A percentile compares a stretch with the other conserved stretches of the same genome.
These are phyloP conservation scores for Danielia reshetovae DNA, from an alignment of 805 yeast genomes.

Conservation along the genomic window DNA sequence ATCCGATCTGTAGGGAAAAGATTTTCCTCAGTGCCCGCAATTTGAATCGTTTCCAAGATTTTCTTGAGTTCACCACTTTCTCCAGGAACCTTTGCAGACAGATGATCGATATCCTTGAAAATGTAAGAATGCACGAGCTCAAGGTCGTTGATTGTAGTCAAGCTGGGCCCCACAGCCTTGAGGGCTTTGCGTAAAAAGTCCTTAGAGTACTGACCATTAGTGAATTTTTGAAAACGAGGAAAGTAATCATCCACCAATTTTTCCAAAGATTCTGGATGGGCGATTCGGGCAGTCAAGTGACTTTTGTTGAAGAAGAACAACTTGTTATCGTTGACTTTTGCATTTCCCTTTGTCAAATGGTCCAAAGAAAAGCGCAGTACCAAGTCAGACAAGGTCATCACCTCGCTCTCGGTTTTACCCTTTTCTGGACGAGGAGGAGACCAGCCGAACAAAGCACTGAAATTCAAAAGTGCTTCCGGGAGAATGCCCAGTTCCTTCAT, in stretches of 20 bases:
- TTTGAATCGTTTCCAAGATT: slow-evolving; percentile 2
- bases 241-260: slow-evolving; percentile 32
- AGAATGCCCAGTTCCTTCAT: slow-evolving; percentile 59
- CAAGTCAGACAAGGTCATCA: slow-evolving; percentile 49
- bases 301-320: slow-evolving; percentile 72
- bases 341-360: slow-evolving; percentile 86
- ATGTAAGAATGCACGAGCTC: slow-evolving; percentile 44
- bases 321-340: slow-evolving; percentile 81
- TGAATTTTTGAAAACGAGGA: slow-evolving; percentile 15
- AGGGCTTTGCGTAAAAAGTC: slow-evolving; percentile 41
- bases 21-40: not conserved
- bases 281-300: slow-evolving; percentile 48
- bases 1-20: slow-evolving; percentile 2
- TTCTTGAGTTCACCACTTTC: slow-evolving; percentile 7
- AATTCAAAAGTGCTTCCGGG: slow-evolving; percentile 86
- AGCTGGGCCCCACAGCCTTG: slow-evolving; percentile 40
- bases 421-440: slow-evolving; percentile 60
- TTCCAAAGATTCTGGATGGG: slow-evolving; percentile 30
- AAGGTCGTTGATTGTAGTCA: slow-evolving; percentile 55
- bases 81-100: slow-evolving; percentile 12
- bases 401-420: slow-evolving; percentile 49
- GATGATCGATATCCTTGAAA: slow-evolving; percentile 36
- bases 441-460: slow-evolving; percentile 93
- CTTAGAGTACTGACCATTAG: slow-evolving; percentile 13
- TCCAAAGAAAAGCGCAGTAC: slow-evolving; percentile 56